These are phyloP conservation scores for Trichoderma asperelloides DNA, from an alignment of 495 filamentous ascomycete genomes.

Conservation along the genomic window DNA sequence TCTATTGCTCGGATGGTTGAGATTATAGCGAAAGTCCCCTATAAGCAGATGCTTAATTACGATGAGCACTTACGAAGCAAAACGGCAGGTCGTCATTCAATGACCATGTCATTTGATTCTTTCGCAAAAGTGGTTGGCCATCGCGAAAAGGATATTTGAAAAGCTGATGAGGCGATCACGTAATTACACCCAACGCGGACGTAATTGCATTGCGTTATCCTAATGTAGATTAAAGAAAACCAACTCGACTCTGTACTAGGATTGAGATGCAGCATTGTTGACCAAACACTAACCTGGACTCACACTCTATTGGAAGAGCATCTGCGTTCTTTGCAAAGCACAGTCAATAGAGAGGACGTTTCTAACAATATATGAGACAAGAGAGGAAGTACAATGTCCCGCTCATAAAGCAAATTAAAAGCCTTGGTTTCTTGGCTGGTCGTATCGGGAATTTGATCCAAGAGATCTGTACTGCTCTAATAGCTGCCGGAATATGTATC, in stretches of 20 bases:
- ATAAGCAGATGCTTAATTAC: constrained; percentile 97
- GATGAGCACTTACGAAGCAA: constrained; percentile 79
- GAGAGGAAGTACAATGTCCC: not conserved
- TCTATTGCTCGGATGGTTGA: constrained; percentile 34
- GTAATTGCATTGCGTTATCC: not conserved
- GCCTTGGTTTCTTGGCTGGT: not conserved
- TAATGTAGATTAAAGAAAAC: not conserved
- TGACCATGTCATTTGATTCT: constrained; percentile 83
- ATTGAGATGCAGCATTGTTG: too few species aligned
- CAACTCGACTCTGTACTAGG: not conserved
- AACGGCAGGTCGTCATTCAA: constrained; percentile 81
- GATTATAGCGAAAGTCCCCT: constrained; percentile 75
- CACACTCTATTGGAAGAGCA: too few species aligned
- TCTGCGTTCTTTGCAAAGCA: not conserved
- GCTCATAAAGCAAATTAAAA: not conserved
- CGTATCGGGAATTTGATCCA: not conserved
- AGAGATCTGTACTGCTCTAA: not conserved
- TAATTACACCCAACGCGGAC: not conserved
- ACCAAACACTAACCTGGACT: too few species aligned
- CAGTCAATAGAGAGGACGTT: not conserved
- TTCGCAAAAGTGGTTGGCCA: constrained; percentile 75
- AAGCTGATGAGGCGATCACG: not conserved
- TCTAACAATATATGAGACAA: not conserved
- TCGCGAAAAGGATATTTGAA: constrained; percentile 32
- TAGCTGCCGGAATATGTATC: not conserved